Conservation (phyloP, 2,329 filamentous ascomycete species). For the Botrytis deweyae region DNA sequence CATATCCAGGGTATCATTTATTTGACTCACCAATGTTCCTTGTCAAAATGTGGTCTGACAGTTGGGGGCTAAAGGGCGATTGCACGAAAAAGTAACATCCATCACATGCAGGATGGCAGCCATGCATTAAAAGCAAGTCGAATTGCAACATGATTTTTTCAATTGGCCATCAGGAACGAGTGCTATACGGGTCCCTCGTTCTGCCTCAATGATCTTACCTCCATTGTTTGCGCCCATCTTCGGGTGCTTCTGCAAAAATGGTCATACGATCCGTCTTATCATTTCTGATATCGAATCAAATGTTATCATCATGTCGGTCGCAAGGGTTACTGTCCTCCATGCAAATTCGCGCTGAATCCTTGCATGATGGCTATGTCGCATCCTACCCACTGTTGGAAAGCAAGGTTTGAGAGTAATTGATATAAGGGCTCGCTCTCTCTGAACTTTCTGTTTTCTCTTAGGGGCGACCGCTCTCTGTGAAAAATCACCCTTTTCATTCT, state of each 20-base stretch:
- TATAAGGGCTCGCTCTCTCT: conserved; percentile 3
- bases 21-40: neutral
- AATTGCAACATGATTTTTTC: neutral
- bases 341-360: conserved; percentile 5
- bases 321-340: conserved; percentile 5
- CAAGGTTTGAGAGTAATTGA: neutral
- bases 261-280: conserved; percentile 10
- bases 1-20: neutral
- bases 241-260: neutral
- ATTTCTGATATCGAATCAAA: conserved; percentile 8
- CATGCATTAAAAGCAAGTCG: neutral
- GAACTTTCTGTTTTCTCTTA: neutral
- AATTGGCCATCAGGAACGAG: neutral
- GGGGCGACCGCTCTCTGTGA: neutral
- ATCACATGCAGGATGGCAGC: neutral
- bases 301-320: neutral
- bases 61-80: neutral
- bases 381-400: conserved; percentile 7
- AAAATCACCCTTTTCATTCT: neutral
- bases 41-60: neutral
- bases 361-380: conserved; percentile 7
- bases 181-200: neutral
- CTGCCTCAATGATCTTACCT: conserved; percentile 12
- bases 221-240: neutral
- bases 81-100: conserved; percentile 1